Base-by-base conservation (phyloP, 441 rosid genomes). In the Omphalea diandra region DNA sequence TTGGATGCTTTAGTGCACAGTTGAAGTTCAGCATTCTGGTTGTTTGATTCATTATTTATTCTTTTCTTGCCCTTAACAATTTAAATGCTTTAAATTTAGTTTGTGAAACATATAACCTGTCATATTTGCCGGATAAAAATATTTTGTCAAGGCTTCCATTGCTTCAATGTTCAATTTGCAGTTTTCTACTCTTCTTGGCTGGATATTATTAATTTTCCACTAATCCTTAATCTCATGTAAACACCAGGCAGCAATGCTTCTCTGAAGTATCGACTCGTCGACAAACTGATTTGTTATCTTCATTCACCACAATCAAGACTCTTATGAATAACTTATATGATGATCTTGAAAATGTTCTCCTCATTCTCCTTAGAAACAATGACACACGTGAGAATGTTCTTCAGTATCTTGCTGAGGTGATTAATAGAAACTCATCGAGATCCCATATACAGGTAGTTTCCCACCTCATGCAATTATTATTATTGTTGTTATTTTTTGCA, bases 351-450 rank as follows among this genome's bases (percentile, higher is more conserved):
- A 85, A 96, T 72, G 88, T 91, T 72, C 80, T 95, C 78, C 89
- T 82, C 40, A 70, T 84, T 63, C 83, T 95, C 50, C 93, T 90
- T 68, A 93, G 79, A 80, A 90, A 79, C 71, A 69, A 85, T 5
- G 89, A 91, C 20, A 90, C 94, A 43, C 94, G 97, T 53, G 96
- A 89, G 75, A 70, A 84, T 80, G 99, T 91, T 72, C 89, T 96
- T 14, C 93, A 87, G 84, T 96, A 88, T 82, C 98, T 93, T 69
- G 90, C 97, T 33, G 98, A 93, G 83, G 97, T 93, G 76, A 91
- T 96, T 76, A 93, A 96, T 79, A 90, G 82, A 77, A 96, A 93
- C 73, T 82, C 93, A 4, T 87, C 97, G 4, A 86, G 99, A 80
- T 88, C 86, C 53, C 97, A 96, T 68, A 82, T 93, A 61, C 97